These are phyloP conservation scores for Canna indica DNA, from an alignment of 176 grass and related monocot species.

Conservation along the genomic window DNA sequence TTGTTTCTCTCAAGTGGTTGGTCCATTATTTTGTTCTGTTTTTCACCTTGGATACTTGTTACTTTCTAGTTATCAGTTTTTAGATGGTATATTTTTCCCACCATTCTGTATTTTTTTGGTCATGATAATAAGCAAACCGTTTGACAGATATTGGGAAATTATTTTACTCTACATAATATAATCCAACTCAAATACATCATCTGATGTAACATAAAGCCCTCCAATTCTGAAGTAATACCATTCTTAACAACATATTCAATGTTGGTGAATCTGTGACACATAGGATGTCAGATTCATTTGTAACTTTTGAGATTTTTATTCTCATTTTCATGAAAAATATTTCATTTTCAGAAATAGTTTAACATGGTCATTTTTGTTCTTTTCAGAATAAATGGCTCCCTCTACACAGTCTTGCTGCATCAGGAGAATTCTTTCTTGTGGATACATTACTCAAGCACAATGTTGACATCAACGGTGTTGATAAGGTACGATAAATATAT, in stretches of 20 bases:
- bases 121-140: no score
- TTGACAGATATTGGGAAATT: no score
- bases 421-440: constrained; percentile 87
- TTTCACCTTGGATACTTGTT: not conserved
- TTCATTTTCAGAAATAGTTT: constrained; percentile 4
- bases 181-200: not conserved
- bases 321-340: not conserved
- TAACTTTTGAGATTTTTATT: not conserved
- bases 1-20: no score
- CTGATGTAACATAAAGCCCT: no score
- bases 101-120: no score
- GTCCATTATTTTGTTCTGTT: no score
- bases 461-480: constrained; percentile 66
- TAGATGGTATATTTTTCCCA: not conserved
- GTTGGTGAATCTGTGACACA: no score
- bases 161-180: no score
- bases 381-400: constrained; percentile 84
- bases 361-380: constrained; percentile 6
- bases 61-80: not conserved
- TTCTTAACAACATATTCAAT: no score
- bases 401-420: constrained; percentile 70
- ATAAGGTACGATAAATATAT: constrained; percentile 45
- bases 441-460: constrained; percentile 64
- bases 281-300: not conserved
- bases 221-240: no score